Conservation (phyloP, 176 grass and related monocot genomes). For the Hyparrhenia diplandra region DNA sequence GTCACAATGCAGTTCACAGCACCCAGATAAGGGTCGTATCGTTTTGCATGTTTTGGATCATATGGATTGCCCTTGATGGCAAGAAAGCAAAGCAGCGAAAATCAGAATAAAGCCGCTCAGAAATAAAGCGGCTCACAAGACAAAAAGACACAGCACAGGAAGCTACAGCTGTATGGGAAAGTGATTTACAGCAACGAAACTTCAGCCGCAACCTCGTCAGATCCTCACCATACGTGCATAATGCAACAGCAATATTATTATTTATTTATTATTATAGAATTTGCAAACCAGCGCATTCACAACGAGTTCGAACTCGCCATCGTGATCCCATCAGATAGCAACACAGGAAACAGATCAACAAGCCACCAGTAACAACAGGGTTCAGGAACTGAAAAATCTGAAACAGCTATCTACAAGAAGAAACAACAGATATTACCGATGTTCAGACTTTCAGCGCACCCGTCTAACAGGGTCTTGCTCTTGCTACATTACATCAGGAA, state of each 20-base stretch:
- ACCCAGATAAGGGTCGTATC: too few relatives aligned
- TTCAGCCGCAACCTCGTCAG: constrained; percentile 4
- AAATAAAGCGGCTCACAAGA: not conserved
- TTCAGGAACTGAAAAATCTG: not conserved
- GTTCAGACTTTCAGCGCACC: constrained; percentile 15
- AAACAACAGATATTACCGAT: not conserved
- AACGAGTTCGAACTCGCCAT: not conserved
- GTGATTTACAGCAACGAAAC: not conserved
- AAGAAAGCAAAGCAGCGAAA: not conserved
- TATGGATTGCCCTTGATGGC: not conserved
- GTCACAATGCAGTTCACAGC: too few relatives aligned
- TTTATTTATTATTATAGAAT: not conserved
- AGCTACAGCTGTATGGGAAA: not conserved
- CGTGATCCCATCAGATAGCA: not conserved
- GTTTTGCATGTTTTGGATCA: too few relatives aligned
- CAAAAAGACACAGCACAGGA: too few relatives aligned
- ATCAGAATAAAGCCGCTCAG: too few relatives aligned
- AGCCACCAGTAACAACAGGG: not conserved
- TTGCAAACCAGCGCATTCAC: not conserved
- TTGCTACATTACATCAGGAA: constrained; percentile 12
- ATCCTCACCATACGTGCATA: constrained; percentile 4
- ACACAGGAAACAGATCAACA: not conserved
- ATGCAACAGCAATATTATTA: not conserved
- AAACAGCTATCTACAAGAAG: not conserved
- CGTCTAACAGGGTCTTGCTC: not conserved